Base-by-base conservation (phyloP, 2,329 filamentous ascomycete species). In the Amesomyces nigricolor region DNA sequence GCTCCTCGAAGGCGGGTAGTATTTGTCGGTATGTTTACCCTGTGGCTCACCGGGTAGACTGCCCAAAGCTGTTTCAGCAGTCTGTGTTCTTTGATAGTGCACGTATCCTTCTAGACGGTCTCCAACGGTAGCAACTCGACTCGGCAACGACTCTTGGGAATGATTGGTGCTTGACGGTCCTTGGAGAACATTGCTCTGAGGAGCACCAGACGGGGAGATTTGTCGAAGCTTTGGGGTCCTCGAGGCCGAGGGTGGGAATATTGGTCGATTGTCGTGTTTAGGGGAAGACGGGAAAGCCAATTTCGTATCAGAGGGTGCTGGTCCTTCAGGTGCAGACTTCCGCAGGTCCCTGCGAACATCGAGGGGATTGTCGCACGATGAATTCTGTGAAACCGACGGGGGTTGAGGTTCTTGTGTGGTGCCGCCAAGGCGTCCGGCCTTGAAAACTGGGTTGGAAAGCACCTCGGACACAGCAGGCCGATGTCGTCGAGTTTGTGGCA, bases 231-330 rank as follows among this genome's bases (percentile, higher is more conserved):
- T 65, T 11, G 65, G 66, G 9, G 67, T 66, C 22, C 66, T 64
- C 6, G 69, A 71, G 14, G 68, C 64, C 0, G 66, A 65, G 1
- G 67, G 68, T 2, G 68, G 67, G 37, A 64, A 66, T 7, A 53
- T 58, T 38, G 54, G 52, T 19, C 57, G 30, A 13, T 2, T 38
- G 1, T 61, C 61, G 6, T 51, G 45, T 14, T 30, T 57, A 3
- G 42, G 30, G 4, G 42, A 3, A 14, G 30, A 22, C 14, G 47
- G 7, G 8, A 40, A 26, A 5, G 46, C 11, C 3, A 53, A 14
- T 5, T 54, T 30, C n/a, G 52, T 35, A 2, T 16, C 19, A 11
- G 29, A 4, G 2, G 45, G 7, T 17, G 45, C 39, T 30, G 53
- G 55, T 8, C 55, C 58, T 13, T 60, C 59, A 5, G 56, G 53